Evolutionary conservation across 2,329 filamentous ascomycete species (phyloP).

Genomic region (Fusarium lyarnte): DNA sequence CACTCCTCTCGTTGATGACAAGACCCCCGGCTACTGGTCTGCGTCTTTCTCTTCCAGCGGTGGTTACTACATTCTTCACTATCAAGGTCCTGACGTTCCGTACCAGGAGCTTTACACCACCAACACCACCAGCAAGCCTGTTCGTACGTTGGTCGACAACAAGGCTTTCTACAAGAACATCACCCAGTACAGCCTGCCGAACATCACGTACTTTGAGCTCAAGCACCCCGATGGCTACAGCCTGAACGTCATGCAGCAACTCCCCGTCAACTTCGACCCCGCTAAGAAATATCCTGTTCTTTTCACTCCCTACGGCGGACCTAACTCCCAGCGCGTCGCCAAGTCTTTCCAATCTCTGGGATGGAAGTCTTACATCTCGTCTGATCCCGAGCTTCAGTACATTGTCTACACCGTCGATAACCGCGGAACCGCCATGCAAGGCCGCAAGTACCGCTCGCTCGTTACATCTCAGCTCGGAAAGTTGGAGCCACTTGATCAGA

Average conservation of each 20-base stretch:
- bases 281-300: slow-evolving; percentile 72
- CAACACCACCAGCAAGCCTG: slow-evolving; percentile 60
- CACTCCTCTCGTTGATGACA: slow-evolving; percentile 70
- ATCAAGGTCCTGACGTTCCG: slow-evolving; percentile 72
- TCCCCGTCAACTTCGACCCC: slow-evolving; percentile 71
- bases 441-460: slow-evolving; percentile 67
- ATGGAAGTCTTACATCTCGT: slow-evolving; percentile 72
- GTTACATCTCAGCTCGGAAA: slow-evolving; percentile 69
- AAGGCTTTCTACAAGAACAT: slow-evolving; percentile 64
- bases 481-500: slow-evolving; percentile 72
- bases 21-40: slow-evolving; percentile 66
- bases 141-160: slow-evolving; percentile 70
- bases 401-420: slow-evolving; percentile 75
- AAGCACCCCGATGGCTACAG: slow-evolving; percentile 68
- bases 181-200: slow-evolving; percentile 68
- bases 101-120: slow-evolving; percentile 73
- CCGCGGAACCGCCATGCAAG: slow-evolving; percentile 72
- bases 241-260: slow-evolving; percentile 71
- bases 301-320: slow-evolving; percentile 75
- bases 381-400: slow-evolving; percentile 74
- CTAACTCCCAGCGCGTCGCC: slow-evolving; percentile 68
- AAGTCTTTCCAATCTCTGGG: slow-evolving; percentile 65
- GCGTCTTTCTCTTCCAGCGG: slow-evolving; percentile 72
- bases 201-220: slow-evolving; percentile 71
- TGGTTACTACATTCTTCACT: slow-evolving; percentile 73